A percentile compares a stretch with the other conserved stretches of the same genome.
phyloP scores from a whole-genome alignment of 2,329 filamentous ascomycete genomes.

The Leptodontidium sp. region DNA sequence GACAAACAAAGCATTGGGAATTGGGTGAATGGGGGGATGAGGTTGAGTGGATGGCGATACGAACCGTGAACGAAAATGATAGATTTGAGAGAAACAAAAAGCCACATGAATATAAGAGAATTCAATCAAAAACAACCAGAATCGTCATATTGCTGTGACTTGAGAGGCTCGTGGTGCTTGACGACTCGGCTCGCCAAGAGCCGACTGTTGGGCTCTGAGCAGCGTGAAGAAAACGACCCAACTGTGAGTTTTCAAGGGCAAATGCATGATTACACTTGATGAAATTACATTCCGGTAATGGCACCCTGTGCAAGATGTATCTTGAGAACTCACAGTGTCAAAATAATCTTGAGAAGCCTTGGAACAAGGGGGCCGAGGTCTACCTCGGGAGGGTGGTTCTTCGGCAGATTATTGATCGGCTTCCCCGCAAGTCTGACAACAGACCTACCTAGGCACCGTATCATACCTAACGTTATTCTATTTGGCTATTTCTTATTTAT shows the following conservation, averaged over 20 bases:
- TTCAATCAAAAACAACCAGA: background rate
- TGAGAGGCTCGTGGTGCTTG: background rate
- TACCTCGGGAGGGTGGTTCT: background rate
- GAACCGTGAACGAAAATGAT: slow-evolving; percentile 27
- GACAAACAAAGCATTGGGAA: background rate
- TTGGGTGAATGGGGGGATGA: background rate
- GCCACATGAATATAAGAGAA: slow-evolving; percentile 21
- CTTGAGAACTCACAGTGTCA: too few species aligned
- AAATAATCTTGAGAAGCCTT: too few species aligned
- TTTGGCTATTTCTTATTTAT: background rate
- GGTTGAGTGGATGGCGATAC: slow-evolving; percentile 3
- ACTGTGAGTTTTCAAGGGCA: background rate
- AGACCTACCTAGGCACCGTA: too few species aligned
- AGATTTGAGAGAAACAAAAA: slow-evolving; percentile 29
- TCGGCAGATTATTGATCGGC: slow-evolving; percentile 27
- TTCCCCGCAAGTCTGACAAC: slow-evolving; percentile 4
- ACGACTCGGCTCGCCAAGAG: background rate
- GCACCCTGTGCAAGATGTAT: too few species aligned
- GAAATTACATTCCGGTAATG: too few species aligned
- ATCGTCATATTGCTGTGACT: background rate
- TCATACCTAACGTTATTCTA: background rate
- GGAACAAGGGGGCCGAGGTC: background rate
- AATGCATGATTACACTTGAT: too few species aligned
- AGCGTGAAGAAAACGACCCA: background rate
- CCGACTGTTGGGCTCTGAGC: background rate